Conservation (phyloP, 495 filamentous ascomycete genomes). For the Wilcoxina mikolae region DNA sequence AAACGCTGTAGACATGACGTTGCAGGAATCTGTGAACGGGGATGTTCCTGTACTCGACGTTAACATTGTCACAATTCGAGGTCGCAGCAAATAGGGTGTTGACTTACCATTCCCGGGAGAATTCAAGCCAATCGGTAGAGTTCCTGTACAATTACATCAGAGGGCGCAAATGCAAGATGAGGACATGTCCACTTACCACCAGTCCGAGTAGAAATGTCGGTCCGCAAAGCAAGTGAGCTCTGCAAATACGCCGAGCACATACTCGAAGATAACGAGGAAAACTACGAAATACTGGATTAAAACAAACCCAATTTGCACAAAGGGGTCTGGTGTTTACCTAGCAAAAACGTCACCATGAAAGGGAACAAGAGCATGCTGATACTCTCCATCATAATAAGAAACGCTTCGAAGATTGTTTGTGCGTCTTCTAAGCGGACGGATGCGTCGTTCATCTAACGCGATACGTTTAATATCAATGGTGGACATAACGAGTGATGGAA, state of each 20-base stretch:
- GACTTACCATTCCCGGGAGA: slow-evolving; percentile 92
- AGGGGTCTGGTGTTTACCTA: slow-evolving; percentile 33
- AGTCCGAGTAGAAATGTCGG: slow-evolving; percentile 90
- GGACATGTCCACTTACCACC: no score
- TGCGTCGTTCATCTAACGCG: slow-evolving; percentile 48
- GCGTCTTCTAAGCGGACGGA: slow-evolving; percentile 46
- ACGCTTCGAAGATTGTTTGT: slow-evolving; percentile 45
- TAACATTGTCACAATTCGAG: no score
- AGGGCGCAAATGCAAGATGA: no score
- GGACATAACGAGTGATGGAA: not conserved
- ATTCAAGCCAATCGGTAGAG: slow-evolving; percentile 79
- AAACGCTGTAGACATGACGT: slow-evolving; percentile 80
- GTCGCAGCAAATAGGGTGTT: no score
- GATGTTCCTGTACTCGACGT: no score
- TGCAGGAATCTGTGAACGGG: slow-evolving; percentile 97
- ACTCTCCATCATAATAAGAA: slow-evolving; percentile 75
- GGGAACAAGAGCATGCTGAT: slow-evolving; percentile 89
- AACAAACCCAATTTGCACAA: not conserved
- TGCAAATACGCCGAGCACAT: slow-evolving; percentile 83
- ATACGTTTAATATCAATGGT: slow-evolving; percentile 6
- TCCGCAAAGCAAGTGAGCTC: slow-evolving; percentile 92
- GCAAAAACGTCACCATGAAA: slow-evolving; percentile 89
- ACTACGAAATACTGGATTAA: slow-evolving; percentile 31
- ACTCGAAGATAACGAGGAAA: slow-evolving; percentile 96
- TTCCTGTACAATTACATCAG: no score